Evolutionary conservation across 2,329 filamentous ascomycete species (phyloP), one percentile per base, ranked within the genome.

Genomic region (Calonectria montana): DNA sequence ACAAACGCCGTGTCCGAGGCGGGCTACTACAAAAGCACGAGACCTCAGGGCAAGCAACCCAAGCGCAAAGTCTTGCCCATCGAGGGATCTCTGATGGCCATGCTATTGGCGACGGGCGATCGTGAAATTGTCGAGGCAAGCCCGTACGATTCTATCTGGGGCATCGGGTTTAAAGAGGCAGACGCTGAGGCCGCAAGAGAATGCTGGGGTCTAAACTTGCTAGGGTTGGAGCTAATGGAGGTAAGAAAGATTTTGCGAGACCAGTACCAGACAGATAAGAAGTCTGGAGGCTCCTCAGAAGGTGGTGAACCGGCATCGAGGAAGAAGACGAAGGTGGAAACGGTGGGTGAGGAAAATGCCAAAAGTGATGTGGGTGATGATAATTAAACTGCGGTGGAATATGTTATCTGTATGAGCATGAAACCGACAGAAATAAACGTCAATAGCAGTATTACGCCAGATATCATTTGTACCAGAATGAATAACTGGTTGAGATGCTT

Each of bases 111-210:
- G 9, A 94, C 92, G 1, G 90, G 88, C 0, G 87, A 90, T 6
- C 83, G 88, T 55, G 88, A 92, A 80, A 78, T 94, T 25, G 90
- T 93, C 2, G 91, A 92, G 82, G 90, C 90, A 37, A 87, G 87
- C 70, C 89, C 91, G 13, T 85, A 81, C 70, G 92, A 94, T 82
- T 78, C 85, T 6, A 88, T 93, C 66, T 94, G 92, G 92, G 92
- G 92, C 1, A 84, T 94, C 55, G 92, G 92, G 7, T 93, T 90
- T 76, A 82, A 77, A 2, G 88, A 86, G 9, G 83, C 82, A 21
- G 82, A 87, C 76, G 91, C 91, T 3, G 84, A 83, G 67, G 73
- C 29, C 2, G 85, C 86, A 62, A 85, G 87, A 59, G 79, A 82
- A 21, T 75, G 80, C 3, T 94, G 92, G 92, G 92, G 92, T 0